Evolutionary conservation across 305 asterid genomes (phyloP), one percentile per base, ranked within the genome.

Genomic region (Rubia peregrina): DNA sequence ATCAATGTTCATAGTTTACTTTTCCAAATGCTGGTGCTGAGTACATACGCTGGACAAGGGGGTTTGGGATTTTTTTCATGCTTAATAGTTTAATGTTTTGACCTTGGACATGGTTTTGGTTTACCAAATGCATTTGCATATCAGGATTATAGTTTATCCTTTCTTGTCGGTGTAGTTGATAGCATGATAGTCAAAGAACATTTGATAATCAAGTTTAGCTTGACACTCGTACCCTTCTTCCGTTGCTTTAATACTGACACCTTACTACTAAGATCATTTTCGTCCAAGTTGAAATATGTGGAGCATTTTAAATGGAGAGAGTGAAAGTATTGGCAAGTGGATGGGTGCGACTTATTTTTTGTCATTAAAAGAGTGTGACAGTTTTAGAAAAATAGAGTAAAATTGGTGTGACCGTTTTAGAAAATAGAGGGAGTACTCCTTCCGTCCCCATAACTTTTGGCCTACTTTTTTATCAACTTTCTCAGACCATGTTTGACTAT

Each of bases 21-120:
- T 51, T 51, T 51, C 59, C 59, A 51, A 51, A 51, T 51, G 59
- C 59, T 51, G 59, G 59, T 51, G 59, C 59, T 51, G 55, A 48
- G 55, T 51, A 51, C 6, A 51, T 51, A 14, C 6, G 55, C 19
- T 48, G 14, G 55, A 48, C 55, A 48, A 14, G n/a, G 55, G 55
- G 55, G 5, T 19, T 48, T 48, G 19, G 7, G 1, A n/a, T 13
- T 7, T 17, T 51, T 51, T 51, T 51, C 2, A 21, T n/a, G 59
- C 22, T 7, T 17, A 7, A 17, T 51, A 51, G 59, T 51, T 24
- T 61, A 22, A 68, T 48, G 59, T 33, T 74, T 61, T 42, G 74
- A 69, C 78, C 65, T 63, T 53, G n/a, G 59, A 6, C 21, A 38
- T 51, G 4, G 61, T 62, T 74, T 57, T 62, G 43, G 57, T 69